Evolutionary conservation across 176 grass and related monocot genomes (phyloP).

Genomic region (Tuctoria greenei): DNA sequence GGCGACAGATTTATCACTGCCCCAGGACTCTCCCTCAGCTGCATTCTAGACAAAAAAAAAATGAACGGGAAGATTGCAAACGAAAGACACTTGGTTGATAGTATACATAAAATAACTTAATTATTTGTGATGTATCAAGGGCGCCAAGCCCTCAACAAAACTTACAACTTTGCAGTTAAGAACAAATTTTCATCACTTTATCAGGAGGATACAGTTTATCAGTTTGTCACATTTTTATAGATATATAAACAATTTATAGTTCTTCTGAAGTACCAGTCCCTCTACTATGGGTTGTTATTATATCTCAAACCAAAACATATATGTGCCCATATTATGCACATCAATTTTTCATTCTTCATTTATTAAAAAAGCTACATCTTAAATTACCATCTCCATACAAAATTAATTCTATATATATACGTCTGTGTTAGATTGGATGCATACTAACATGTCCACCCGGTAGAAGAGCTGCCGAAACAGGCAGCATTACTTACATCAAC

Average conservation of each 20-base stretch:
- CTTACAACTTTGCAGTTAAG: neutral
- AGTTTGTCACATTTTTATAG: neutral
- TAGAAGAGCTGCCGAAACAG: neutral
- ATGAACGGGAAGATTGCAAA: slow-evolving; percentile 1
- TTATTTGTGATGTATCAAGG: neutral
- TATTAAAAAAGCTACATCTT: neutral
- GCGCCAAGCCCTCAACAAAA: neutral
- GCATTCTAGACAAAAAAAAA: slow-evolving; percentile 10
- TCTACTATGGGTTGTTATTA: slow-evolving; percentile 19
- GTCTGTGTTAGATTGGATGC: neutral
- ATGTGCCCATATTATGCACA: neutral
- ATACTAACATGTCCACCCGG: slow-evolving; percentile 3
- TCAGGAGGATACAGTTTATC: neutral
- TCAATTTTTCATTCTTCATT: neutral
- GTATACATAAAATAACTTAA: slow-evolving; percentile 8
- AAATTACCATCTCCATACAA: neutral
- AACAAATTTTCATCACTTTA: neutral
- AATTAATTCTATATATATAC: neutral
- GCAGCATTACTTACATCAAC: neutral
- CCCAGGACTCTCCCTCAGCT: too few relatives aligned
- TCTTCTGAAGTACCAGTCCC: neutral
- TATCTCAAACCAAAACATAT: neutral
- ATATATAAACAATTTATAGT: slow-evolving; percentile 5
- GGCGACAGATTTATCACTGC: too few relatives aligned
- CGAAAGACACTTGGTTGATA: neutral